Conservation (phyloP, 2,329 filamentous ascomycete genomes). For the Penicillium expansum region DNA sequence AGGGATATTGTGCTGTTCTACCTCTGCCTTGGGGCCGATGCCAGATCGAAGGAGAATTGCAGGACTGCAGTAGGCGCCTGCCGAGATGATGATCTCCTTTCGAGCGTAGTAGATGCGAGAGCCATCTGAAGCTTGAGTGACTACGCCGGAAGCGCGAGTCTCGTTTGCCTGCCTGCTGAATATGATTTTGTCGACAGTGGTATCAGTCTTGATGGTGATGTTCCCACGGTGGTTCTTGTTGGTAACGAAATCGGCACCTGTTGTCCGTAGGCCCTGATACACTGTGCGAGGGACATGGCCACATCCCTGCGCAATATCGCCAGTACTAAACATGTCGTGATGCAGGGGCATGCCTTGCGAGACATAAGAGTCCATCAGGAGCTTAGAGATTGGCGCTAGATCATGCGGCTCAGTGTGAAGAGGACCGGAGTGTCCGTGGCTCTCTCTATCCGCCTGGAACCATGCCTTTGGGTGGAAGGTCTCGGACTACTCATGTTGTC, state of each 20-base stretch:
- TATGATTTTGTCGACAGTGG: constrained; percentile 53
- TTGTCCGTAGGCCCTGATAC: constrained; percentile 52
- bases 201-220: constrained; percentile 50
- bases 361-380: constrained; percentile 55
- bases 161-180: constrained; percentile 40
- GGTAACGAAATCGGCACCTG: constrained; percentile 54
- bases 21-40: constrained; percentile 48
- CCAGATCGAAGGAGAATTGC: constrained; percentile 55
- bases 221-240: constrained; percentile 46
- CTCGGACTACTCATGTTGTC: constrained; percentile 44
- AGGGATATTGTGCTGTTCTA: constrained; percentile 45
- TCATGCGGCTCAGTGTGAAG: constrained; percentile 59
- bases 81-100: constrained; percentile 50
- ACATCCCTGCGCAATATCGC: constrained; percentile 54
- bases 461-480: constrained; percentile 58
- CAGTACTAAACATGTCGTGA: constrained; percentile 59
- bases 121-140: constrained; percentile 31
- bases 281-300: constrained; percentile 56
- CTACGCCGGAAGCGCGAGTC: constrained; percentile 42
- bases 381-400: constrained; percentile 57
- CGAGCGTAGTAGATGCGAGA: constrained; percentile 39
- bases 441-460: constrained; percentile 51
- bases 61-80: constrained; percentile 53
- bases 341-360: constrained; percentile 55
- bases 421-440: constrained; percentile 53